Base-by-base conservation (phyloP, 2,329 filamentous ascomycete genomes). In the Chalaropsis thielavioides region DNA sequence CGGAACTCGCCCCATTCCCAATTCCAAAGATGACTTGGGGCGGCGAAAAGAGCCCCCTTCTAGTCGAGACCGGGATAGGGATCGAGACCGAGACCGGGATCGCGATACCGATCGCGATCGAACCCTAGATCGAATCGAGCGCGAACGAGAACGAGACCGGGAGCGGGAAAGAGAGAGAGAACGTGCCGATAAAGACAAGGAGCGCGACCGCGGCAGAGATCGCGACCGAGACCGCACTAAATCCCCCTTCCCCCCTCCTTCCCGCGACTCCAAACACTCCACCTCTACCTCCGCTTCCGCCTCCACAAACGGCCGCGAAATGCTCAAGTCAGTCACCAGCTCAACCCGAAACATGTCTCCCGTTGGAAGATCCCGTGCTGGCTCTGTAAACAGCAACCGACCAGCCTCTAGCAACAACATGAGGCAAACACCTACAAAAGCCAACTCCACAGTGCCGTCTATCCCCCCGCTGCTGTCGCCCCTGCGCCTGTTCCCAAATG, bases 381-480 rank as follows among this genome's bases (percentile, higher is more conserved):
- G 75, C 54, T 77, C 76, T 6, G 68, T 77, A 24, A 81, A 81
- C 58, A 24, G 22, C 19, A 49, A 24, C 35, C 64, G 64, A 8
- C 40, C 59, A 54, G 22, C 46, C 19, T 63, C 64, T 10, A 54
- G 40, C 11, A 41, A 22, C 44, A 56, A 54, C 11, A 38, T 46
- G n/a, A 46, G 51, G 46, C n/a, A 61, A 31, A 66, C 60, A 46
- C 60, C 60, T 7, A 40, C 64, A 70, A 68, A 75, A 71, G 38
- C 74, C 56, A 72, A 73, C 5, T 73, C 77, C 13, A 75, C 70
- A 67, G 40, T 31, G n/a, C 40, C 60, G 17, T 38, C 49, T n/a
- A 62, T 84, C 6, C 81, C 81, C 8, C 79, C 78, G 2, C 69
- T 84, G 38, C 70, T 84, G 15, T 84, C 81, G 0, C 81, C 81